Conservation (phyloP, 1,284 basidiomycete genomes). For the Puccinia novopanici region DNA sequence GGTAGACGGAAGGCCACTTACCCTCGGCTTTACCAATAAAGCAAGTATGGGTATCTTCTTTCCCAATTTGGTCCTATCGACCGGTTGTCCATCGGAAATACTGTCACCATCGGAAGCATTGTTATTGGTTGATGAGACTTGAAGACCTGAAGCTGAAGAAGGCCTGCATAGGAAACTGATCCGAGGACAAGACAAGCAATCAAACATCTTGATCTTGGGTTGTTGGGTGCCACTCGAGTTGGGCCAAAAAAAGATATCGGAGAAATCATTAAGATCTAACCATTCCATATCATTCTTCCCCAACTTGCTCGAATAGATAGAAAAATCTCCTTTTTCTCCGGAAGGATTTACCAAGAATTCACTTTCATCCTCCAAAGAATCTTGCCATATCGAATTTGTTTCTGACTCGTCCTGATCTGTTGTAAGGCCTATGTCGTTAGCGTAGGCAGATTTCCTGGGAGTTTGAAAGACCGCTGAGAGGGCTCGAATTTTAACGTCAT, state of each 20-base stretch:
- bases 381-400: constrained; percentile 50
- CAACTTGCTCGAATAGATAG: neutral
- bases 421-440: constrained; percentile 42
- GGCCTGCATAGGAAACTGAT: constrained; percentile 47
- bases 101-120: constrained; percentile 38
- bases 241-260: constrained; percentile 56
- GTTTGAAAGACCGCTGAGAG: constrained; percentile 77
- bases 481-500: constrained; percentile 75
- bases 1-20: constrained; percentile 60
- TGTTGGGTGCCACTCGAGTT: constrained; percentile 53
- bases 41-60: constrained; percentile 82
- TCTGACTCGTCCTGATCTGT: constrained; percentile 46
- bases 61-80: constrained; percentile 70
- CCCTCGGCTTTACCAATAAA: constrained; percentile 74
- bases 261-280: constrained; percentile 58
- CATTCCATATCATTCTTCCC: constrained; percentile 54
- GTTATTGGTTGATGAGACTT: neutral
- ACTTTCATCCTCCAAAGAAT: constrained; percentile 21
- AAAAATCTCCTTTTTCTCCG: constrained; percentile 9
- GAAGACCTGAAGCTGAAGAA: constrained; percentile 27
- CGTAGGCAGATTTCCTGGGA: constrained; percentile 63
- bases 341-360: constrained; percentile 40
- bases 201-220: constrained; percentile 49
- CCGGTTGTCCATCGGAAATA: constrained; percentile 60
- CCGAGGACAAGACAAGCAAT: constrained; percentile 47